These are phyloP conservation scores for Vaccinium darrowii DNA, from an alignment of 148 eudicot genomes.

Conservation along the genomic window DNA sequence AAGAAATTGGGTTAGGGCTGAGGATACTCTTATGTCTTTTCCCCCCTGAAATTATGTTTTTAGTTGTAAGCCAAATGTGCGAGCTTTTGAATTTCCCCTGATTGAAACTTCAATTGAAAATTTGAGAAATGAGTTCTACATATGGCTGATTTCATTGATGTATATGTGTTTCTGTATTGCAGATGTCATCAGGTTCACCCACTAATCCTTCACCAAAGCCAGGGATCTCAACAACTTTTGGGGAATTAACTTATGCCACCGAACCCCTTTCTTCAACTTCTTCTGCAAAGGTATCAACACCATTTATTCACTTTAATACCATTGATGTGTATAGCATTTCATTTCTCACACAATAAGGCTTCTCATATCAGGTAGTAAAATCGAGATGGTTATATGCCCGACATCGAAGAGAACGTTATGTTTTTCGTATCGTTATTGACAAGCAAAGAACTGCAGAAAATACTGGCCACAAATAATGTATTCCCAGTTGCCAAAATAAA, in stretches of 20 bases:
- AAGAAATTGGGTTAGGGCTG: too few relatives aligned
- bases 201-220: constrained; percentile 14
- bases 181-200: constrained; percentile 14
- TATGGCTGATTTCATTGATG: not conserved
- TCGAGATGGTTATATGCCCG: not conserved
- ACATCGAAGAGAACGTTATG: not conserved
- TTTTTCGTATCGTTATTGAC: not conserved
- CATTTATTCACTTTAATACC: not conserved
- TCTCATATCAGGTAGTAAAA: not conserved
- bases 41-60: not conserved
- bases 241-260: constrained; percentile 23
- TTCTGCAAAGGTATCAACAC: constrained; percentile 34
- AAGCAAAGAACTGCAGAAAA: not conserved
- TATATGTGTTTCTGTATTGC: not conserved
- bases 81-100: not conserved
- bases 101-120: not conserved
- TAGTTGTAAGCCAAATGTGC: not conserved
- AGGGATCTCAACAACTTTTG: constrained; percentile 22
- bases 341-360: not conserved
- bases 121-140: not conserved
- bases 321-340: not conserved
- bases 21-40: too few relatives aligned
- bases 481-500: not conserved
- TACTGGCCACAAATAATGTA: not conserved
- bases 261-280: constrained; percentile 25